These are phyloP conservation scores for Bremia lactucae DNA, from an alignment of 352 stramenopile species.

Conservation along the genomic window DNA sequence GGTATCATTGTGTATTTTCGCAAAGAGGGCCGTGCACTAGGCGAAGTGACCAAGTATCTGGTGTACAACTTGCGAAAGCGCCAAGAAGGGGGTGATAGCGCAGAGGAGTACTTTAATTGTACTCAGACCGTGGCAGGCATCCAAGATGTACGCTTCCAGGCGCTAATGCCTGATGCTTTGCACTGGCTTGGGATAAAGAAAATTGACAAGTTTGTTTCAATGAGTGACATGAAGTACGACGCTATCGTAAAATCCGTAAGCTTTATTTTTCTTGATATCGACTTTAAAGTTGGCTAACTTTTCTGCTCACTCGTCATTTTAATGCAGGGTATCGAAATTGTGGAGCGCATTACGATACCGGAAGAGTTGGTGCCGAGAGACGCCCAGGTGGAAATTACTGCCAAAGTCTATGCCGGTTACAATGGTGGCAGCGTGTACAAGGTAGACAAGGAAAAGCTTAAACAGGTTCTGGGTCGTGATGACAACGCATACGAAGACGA, in stretches of 20 bases:
- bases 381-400: slow-evolving; percentile 97
- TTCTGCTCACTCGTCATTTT: slow-evolving; percentile 2
- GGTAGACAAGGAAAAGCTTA: slow-evolving; percentile 88
- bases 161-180: slow-evolving; percentile 98
- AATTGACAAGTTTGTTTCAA: slow-evolving; percentile 93
- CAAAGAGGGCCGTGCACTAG: slow-evolving; percentile 95
- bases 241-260: slow-evolving; percentile 93
- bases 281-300: background rate
- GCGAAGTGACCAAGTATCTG: slow-evolving; percentile 99
- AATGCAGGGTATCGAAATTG: slow-evolving; percentile 93
- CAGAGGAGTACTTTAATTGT: slow-evolving; percentile 98
- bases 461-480: slow-evolving; percentile 87
- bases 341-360: slow-evolving; percentile 97
- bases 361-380: slow-evolving; percentile 95
- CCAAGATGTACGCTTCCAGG: slow-evolving; percentile 97
- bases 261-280: background rate
- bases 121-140: slow-evolving; percentile 96
- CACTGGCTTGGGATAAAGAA: slow-evolving; percentile 96
- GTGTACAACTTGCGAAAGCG: slow-evolving; percentile 99
- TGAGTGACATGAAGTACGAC: slow-evolving; percentile 99
- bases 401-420: slow-evolving; percentile 92
- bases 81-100: slow-evolving; percentile 93
- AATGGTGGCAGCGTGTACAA: slow-evolving; percentile 88
- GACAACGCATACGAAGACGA: slow-evolving; percentile 56
- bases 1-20: slow-evolving; percentile 98